Base-by-base conservation (phyloP, 495 filamentous ascomycete genomes). In the Tuber indicum region DNA sequence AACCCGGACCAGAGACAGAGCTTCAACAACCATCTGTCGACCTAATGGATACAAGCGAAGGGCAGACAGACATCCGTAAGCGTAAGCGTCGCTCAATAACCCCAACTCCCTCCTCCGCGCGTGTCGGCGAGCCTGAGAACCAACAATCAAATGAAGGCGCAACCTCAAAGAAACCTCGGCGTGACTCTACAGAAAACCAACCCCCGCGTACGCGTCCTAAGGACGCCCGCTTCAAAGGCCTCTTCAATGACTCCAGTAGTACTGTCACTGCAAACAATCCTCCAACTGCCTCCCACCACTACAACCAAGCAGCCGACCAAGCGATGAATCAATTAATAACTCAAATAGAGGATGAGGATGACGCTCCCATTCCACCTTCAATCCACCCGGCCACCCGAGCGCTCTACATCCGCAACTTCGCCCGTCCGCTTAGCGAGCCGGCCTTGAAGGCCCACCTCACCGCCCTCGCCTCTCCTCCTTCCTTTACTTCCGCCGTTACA, bases 381-480 rank as follows among this genome's bases (percentile, higher is more conserved):
- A 84, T 92, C 42, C 96, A 98, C 85, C 89, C 91, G 17, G 93
- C 93, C 3, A 99, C 96, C 9, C 83, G 91, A 46, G 90, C 93
- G 62, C 86, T 99, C 71, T 99, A 98, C 86, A 96, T 99, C 81
- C 91, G 91, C 81, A 90, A 97, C 79, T 88, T 99, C 70, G 94
- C 96, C 90, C 89, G 96, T 66, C 96, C 96, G 23, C 87, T 99
- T 14, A 92, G 92, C 77, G 88, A 89, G 3, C 81, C 81, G 8
- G 83, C 85, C 1, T 87, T 99, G 9, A 88, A 88, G 75, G 87
- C 87, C 0, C 91, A 97, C 81, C 85, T 99, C 39, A 76, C 88
- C 43, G 84, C 86, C 23, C 87, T 97, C 49, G 93, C 92, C 21
- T 86, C 91, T 2, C 84, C 90, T 2, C 87, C 89, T 8, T 86